A percentile compares a stretch with the other conserved stretches of the same genome.
Evolutionary conservation across 1,284 basidiomycete species (phyloP).

Genomic region (Ceratobasidium sp.): DNA sequence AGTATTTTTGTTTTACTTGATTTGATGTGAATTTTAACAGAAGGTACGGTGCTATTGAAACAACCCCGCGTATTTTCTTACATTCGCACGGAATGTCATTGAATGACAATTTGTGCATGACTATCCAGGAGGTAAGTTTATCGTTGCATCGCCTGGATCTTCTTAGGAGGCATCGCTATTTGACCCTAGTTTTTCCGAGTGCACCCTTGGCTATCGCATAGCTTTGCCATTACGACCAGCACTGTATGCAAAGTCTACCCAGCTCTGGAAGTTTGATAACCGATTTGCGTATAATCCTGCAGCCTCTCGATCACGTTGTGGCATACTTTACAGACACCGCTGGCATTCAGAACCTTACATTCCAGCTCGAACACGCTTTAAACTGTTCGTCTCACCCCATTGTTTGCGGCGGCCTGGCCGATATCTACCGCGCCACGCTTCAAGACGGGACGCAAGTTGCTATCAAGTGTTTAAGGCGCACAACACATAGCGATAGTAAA

Average conservation of each 20-base stretch:
- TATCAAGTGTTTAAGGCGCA: background rate
- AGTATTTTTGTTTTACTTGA: too few species aligned
- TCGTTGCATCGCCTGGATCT: too few species aligned
- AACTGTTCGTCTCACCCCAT: background rate
- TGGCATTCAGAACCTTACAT: background rate
- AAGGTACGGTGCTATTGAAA: too few species aligned
- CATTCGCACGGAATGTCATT: too few species aligned
- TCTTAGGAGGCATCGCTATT: too few species aligned
- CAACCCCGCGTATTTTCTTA: too few species aligned
- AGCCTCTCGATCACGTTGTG: conserved; percentile 17
- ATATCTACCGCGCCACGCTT: conserved; percentile 7
- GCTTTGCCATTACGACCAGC: conserved; percentile 3
- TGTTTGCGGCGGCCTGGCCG: background rate
- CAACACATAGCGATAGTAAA: background rate
- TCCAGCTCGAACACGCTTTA: background rate
- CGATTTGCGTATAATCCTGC: too few species aligned
- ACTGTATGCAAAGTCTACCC: background rate
- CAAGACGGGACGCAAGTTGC: background rate
- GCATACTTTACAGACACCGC: conserved; percentile 9
- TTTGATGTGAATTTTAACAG: too few species aligned
- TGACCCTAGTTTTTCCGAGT: background rate
- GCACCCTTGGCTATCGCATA: background rate
- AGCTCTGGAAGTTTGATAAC: background rate
- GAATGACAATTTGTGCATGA: too few species aligned
- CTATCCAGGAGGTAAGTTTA: too few species aligned